Evolutionary conservation across 2,329 filamentous ascomycete genomes (phyloP).

Genomic region (Taxawa tesnikishii): DNA sequence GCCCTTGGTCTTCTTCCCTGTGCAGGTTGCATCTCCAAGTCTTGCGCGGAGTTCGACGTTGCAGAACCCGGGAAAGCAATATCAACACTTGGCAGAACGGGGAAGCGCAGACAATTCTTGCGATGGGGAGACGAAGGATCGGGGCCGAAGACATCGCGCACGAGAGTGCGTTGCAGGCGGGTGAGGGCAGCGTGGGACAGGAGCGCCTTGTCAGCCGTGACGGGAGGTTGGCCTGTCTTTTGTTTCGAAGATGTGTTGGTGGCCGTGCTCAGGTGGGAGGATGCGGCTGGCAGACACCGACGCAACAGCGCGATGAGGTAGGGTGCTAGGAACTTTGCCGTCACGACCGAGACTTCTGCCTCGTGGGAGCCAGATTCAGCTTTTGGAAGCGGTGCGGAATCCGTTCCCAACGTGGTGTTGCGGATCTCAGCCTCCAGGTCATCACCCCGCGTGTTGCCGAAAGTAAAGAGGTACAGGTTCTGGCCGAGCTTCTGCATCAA

Average conservation of each 20-base stretch:
- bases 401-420: background rate
- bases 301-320: background rate
- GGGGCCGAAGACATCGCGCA: background rate
- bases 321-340: background rate
- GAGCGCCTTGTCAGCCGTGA: too few species aligned
- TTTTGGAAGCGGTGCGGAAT: background rate
- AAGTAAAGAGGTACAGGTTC: conserved; percentile 21
- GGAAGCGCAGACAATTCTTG: too few species aligned
- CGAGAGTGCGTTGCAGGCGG: background rate
- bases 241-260: too few species aligned
- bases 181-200: background rate
- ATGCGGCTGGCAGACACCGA: background rate
- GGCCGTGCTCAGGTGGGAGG: background rate
- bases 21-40: background rate
- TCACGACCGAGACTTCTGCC: background rate
- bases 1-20: background rate
- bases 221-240: too few species aligned
- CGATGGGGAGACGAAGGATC: too few species aligned
- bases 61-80: too few species aligned
- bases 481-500: conserved; percentile 21
- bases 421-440: background rate
- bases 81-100: too few species aligned
- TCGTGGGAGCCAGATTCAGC: background rate
- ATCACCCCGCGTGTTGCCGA: conserved; percentile 6
- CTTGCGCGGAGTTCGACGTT: background rate